Evolutionary conservation across 768 basidiomycete genomes (phyloP).

Genomic region (Suillus subalutaceus): DNA sequence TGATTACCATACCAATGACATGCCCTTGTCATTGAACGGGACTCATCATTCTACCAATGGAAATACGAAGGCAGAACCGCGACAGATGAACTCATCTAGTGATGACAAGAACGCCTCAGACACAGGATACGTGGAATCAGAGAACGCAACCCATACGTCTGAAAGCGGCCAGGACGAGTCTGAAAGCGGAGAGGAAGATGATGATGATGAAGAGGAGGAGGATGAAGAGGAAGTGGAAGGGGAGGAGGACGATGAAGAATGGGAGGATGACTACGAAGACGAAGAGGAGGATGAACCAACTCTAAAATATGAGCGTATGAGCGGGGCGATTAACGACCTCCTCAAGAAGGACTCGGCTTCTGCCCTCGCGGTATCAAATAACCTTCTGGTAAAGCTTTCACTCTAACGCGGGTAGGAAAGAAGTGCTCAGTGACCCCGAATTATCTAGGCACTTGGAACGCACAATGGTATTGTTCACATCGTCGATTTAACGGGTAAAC

Average conservation of each 20-base stretch:
- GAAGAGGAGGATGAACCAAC: constrained; percentile 91
- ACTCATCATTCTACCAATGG: constrained; percentile 19
- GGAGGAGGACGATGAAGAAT: constrained; percentile 32
- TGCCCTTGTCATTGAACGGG: not conserved
- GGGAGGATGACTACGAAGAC: constrained; percentile 53
- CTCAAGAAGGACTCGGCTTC: constrained; percentile 91
- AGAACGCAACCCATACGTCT: constrained; percentile 11
- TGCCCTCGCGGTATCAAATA: constrained; percentile 73
- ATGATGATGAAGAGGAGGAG: constrained; percentile 21
- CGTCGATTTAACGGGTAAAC: constrained; percentile 74
- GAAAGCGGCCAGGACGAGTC: constrained; percentile 8
- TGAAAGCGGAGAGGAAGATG: constrained; percentile 5
- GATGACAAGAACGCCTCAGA: constrained; percentile 13
- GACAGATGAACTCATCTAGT: constrained; percentile 1
- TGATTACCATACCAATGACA: not conserved
- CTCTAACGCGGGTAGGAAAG: not conserved
- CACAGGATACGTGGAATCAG: constrained; percentile 12
- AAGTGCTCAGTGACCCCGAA: not conserved
- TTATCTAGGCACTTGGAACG: constrained; percentile 80
- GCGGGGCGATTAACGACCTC: constrained; percentile 70
- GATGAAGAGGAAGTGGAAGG: constrained; percentile 25
- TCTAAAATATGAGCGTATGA: constrained; percentile 87
- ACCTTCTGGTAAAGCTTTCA: constrained; percentile 57
- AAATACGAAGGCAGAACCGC: constrained; percentile 13
- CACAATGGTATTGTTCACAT: constrained; percentile 93